Base-by-base conservation (phyloP, 2,329 filamentous ascomycete species). In the Aspergillus thermomutatus region DNA sequence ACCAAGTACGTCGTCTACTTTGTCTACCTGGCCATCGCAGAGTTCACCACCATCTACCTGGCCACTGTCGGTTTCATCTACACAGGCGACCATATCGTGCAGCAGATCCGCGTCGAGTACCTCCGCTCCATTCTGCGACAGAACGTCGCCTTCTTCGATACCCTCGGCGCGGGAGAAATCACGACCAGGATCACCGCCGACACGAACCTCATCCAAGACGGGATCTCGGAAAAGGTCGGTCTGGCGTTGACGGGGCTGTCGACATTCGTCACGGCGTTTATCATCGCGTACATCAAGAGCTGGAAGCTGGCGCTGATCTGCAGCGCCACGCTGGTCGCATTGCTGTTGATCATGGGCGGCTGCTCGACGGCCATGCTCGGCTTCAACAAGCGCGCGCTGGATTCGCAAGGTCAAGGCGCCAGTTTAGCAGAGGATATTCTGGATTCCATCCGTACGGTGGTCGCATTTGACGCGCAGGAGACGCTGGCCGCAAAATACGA, bases 301-400 rank as follows among this genome's bases (percentile, higher is more conserved):
- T 97, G 92, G 92, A 96, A 94, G 75, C 80, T 97, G 60, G 93
- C 93, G 0, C 76, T 96, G 31, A 96, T 97, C 64, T 81, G 96
- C 14, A 81, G 85, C 25, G 91, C 89, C 0, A 90, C 89, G 2
- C 84, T 97, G 55, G 77, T 92, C 40, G 89, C 91, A 2, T 84
- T 97, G 50, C 73, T 90, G 7, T 61, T 89, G 2, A 82, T 88
- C 64, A 93, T 94, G 86, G 89, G 87, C 49, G 75, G 79, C 41
- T 85, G 88, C 10, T 89, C 88, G 1, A 78, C 77, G 5, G 88
- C 90, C 66, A 87, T 95, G 65, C 80, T 94, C 67, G 89, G 87
- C 70, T 92, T 84, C 73, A 92, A 87, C 74, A 92, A 91, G 74
- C 77, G 84, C 54, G 87, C 88, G 1, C 80, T 96, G 49, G 80